Conservation (phyloP, 192 early-diverging fungal species). For the Geranomyces michiganensis region DNA sequence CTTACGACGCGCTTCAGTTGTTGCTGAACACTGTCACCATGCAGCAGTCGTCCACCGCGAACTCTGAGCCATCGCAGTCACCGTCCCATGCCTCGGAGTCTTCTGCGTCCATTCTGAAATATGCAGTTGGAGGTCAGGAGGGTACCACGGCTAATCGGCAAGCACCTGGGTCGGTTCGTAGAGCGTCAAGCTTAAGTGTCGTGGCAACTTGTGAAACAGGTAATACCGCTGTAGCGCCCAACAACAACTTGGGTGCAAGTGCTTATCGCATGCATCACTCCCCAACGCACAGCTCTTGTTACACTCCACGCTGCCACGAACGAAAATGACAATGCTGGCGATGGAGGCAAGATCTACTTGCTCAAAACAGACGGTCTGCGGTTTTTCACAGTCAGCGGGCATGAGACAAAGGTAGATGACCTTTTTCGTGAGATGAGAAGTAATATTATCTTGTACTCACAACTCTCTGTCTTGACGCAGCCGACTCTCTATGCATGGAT, state of each 20-base stretch:
- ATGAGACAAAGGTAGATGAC: slow-evolving; percentile 13
- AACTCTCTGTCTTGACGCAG: too few species aligned
- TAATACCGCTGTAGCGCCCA: background rate
- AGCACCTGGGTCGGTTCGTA: background rate
- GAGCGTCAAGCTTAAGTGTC: slow-evolving; percentile 5
- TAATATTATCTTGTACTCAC: slow-evolving; percentile 6
- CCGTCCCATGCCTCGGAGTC: background rate
- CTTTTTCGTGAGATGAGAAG: too few species aligned
- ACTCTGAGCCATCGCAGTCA: background rate
- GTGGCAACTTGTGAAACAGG: slow-evolving; percentile 15
- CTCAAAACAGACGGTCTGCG: slow-evolving; percentile 9
- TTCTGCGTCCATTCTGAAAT: too few species aligned
- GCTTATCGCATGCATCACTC: too few species aligned
- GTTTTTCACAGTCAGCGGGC: slow-evolving; percentile 22
- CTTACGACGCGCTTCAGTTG: slow-evolving; percentile 38
- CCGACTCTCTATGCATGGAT: slow-evolving; percentile 25
- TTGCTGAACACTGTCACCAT: slow-evolving; percentile 25
- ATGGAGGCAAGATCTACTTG: background rate
- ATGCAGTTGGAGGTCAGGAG: too few species aligned
- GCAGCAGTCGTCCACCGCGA: slow-evolving; percentile 1
- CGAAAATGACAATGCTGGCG: too few species aligned
- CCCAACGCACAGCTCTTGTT: too few species aligned
- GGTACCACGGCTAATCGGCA: too few species aligned
- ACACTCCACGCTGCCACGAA: too few species aligned
- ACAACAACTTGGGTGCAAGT: too few species aligned